Percentiles rank a stretch among this genome's conserved stretches.
Conservation (phyloP, 345 rosid species). For the Melaleuca quinquenervia region DNA sequence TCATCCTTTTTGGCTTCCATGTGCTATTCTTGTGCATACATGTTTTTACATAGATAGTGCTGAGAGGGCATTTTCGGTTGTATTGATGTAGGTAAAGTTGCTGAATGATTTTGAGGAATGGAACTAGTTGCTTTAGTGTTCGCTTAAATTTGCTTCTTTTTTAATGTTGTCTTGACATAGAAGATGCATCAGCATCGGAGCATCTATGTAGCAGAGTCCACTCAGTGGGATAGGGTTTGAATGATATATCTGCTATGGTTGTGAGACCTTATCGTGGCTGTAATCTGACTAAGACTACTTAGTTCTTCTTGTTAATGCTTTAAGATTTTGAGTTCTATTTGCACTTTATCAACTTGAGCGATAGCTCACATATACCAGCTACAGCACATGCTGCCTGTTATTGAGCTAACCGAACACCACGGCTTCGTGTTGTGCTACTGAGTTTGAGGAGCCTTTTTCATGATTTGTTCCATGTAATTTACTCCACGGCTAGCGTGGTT, state of each 20-base stretch:
- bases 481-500: not conserved
- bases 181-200: not conserved
- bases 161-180: not conserved
- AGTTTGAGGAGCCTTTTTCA: not conserved
- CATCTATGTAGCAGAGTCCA: not conserved
- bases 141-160: not conserved
- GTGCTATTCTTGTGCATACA: not conserved
- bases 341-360: not conserved
- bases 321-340: not conserved
- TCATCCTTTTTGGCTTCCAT: not conserved
- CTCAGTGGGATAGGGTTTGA: not conserved
- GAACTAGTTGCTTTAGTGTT: not conserved
- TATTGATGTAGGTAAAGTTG: not conserved
- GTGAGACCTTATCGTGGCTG: not conserved
- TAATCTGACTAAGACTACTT: not conserved
- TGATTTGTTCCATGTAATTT: not conserved
- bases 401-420: not conserved
- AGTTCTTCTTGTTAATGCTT: not conserved
- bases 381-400: not conserved
- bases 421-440: not conserved
- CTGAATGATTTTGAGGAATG: not conserved
- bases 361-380: not conserved
- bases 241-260: not conserved
- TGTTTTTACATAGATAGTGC: not conserved
- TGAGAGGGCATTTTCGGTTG: not conserved